Percentiles rank a stretch among this genome's conserved stretches.
phyloP scores from a whole-genome alignment of 2,329 filamentous ascomycete species.

The Scytalidium sp. region DNA sequence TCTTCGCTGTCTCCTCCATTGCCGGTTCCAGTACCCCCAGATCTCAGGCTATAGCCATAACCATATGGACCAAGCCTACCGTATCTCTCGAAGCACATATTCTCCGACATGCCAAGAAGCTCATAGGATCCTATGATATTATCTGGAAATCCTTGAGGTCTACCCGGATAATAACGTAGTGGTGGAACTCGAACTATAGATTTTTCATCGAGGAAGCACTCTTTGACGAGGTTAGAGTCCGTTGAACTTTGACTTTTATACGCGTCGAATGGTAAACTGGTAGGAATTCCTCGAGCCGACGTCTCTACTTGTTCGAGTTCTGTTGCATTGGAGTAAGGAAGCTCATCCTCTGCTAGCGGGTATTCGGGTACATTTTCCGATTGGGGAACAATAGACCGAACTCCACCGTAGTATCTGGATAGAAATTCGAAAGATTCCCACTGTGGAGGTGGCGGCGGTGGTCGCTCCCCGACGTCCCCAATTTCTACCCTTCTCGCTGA shows the following conservation, averaged over 20 bases:
- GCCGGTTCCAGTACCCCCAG: conserved; percentile 80
- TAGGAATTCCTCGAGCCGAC: conserved; percentile 35
- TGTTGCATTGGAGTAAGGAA: conserved; percentile 39
- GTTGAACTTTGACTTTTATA: conserved; percentile 51
- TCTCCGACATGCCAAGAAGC: conserved; percentile 71
- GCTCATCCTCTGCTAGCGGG: conserved; percentile 62
- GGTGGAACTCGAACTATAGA: conserved; percentile 64
- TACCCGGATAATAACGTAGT: conserved; percentile 71
- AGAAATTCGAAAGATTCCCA: conserved; percentile 89
- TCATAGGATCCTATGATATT: conserved; percentile 85
- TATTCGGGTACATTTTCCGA: conserved; percentile 76
- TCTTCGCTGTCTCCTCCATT: conserved; percentile 82
- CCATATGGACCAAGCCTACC: conserved; percentile 88
- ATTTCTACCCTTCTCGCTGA: conserved; percentile 61
- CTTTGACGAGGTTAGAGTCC: conserved; percentile 51
- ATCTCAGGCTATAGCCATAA: conserved; percentile 75
- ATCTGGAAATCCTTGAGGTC: conserved; percentile 81
- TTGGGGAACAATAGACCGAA: conserved; percentile 66
- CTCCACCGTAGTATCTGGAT: conserved; percentile 84
- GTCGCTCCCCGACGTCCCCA: conserved; percentile 55
- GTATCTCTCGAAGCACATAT: conserved; percentile 91
- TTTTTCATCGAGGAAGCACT: conserved; percentile 75
- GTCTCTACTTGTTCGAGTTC: conserved; percentile 25
- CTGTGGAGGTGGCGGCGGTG: conserved; percentile 58
- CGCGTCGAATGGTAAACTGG: conserved; percentile 58